These are phyloP conservation scores for Nicotiana attenuata DNA, from an alignment of 257 asterid species.

Conservation along the genomic window DNA sequence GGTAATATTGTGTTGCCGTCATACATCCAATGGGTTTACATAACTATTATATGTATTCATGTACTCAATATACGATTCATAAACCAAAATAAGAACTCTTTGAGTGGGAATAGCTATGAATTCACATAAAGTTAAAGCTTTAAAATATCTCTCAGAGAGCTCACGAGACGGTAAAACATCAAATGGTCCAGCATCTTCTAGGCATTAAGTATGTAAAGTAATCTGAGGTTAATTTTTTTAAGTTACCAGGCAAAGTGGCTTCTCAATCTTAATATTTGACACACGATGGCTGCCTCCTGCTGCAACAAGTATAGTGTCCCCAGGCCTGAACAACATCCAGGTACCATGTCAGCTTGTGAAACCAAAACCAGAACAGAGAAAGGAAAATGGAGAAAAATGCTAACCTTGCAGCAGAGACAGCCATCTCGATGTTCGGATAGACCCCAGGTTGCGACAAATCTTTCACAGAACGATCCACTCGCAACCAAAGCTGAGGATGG, in stretches of 20 bases:
- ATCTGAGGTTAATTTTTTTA: constrained; percentile 1
- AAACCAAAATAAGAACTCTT: neutral
- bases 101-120: neutral
- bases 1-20: neutral
- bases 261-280: constrained; percentile 79
- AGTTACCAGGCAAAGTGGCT: constrained; percentile 90
- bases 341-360: constrained; percentile 1
- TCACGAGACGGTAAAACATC: neutral
- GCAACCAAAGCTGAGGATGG: constrained; percentile 93
- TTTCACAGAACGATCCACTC: constrained; percentile 79
- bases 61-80: neutral
- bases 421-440: constrained; percentile 77
- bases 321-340: constrained; percentile 64
- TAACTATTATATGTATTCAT: neutral
- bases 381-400: neutral
- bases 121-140: neutral
- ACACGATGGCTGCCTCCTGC: constrained; percentile 86
- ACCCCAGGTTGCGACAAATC: constrained; percentile 66
- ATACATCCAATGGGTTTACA: neutral
- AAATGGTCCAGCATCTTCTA: neutral
- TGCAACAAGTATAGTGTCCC: constrained; percentile 88
- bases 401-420: constrained; percentile 85
- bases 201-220: neutral
- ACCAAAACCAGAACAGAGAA: neutral
- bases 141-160: neutral